Percentiles rank a stretch among this genome's conserved stretches.
phyloP scores from a whole-genome alignment of 352 stramenopile species.

The Phytophthora sojae region DNA sequence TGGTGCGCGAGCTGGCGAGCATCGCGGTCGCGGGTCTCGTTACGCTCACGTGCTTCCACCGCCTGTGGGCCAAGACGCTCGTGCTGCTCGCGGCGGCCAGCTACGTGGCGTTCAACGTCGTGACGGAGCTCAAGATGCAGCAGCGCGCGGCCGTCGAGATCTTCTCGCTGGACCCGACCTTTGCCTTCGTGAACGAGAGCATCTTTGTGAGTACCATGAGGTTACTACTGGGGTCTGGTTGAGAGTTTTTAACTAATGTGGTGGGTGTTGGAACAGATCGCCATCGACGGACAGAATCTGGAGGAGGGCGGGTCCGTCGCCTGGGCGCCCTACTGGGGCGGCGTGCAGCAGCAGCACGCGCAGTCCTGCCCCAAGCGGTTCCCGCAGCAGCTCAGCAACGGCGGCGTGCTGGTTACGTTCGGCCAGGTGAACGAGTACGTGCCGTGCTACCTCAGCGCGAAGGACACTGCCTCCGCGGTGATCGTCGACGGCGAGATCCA shows the following conservation, averaged over 20 bases:
- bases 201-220: slow-evolving; percentile 68
- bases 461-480: slow-evolving; percentile 41
- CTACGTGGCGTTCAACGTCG: slow-evolving; percentile 43
- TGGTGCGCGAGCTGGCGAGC: slow-evolving; percentile 23
- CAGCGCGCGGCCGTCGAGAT: slow-evolving; percentile 70
- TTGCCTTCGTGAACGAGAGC: slow-evolving; percentile 84
- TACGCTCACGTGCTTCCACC: slow-evolving; percentile 64
- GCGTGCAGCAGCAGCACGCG: slow-evolving; percentile 53
- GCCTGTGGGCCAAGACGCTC: slow-evolving; percentile 64
- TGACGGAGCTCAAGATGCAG: slow-evolving; percentile 55
- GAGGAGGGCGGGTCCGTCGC: slow-evolving; percentile 71
- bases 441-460: slow-evolving; percentile 66
- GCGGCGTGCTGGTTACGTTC: slow-evolving; percentile 77
- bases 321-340: slow-evolving; percentile 82
- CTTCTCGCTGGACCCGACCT: slow-evolving; percentile 71
- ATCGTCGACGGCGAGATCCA: slow-evolving; percentile 44
- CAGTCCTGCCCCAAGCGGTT: slow-evolving; percentile 59
- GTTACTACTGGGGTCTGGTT: background rate
- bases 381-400: slow-evolving; percentile 66
- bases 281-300: slow-evolving; percentile 85
- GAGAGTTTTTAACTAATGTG: background rate
- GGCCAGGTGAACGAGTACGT: slow-evolving; percentile 78
- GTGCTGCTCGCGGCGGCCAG: slow-evolving; percentile 44
- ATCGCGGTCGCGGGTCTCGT: slow-evolving; percentile 25
- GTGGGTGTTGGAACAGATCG: slow-evolving; percentile 50